A percentile compares a stretch with the other conserved stretches of the same genome.
These are phyloP conservation scores for Rhododendron henanense DNA, from an alignment of 148 eudicot genomes.

Conservation along the genomic window DNA sequence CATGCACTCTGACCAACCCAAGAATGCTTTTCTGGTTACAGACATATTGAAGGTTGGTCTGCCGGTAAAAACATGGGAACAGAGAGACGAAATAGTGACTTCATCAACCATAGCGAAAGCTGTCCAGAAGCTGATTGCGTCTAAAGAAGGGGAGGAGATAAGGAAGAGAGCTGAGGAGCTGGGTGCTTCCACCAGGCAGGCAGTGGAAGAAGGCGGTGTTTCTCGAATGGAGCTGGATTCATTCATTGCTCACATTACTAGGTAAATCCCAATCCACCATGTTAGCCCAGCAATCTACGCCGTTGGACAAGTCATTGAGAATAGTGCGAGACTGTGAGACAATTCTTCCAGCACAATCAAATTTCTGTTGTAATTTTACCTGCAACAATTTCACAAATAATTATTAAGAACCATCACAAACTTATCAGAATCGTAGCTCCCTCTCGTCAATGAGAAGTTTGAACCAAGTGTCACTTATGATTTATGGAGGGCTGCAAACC, in stretches of 20 bases:
- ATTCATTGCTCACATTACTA: constrained; percentile 19
- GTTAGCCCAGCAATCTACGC: not conserved
- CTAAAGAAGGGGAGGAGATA: constrained; percentile 14
- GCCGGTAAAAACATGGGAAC: not conserved
- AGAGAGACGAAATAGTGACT: not conserved
- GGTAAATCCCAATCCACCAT: not conserved
- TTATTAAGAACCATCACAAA: not conserved
- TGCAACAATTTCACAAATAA: not conserved
- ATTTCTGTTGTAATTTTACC: not conserved
- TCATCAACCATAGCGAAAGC: not conserved
- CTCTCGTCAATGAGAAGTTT: not conserved
- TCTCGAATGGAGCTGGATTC: constrained; percentile 17
- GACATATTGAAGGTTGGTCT: constrained; percentile 3
- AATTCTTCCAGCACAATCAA: not conserved
- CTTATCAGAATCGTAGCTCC: not conserved
- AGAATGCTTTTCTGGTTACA: not conserved
- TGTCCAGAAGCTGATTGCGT: constrained; percentile 5
- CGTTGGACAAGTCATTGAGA: not conserved
- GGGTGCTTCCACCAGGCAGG: not conserved
- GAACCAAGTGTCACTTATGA: not conserved
- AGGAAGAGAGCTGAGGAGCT: constrained; percentile 12
- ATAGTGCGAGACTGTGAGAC: not conserved
- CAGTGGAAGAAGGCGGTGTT: constrained; percentile 13
- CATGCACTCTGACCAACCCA: constrained; percentile 9
- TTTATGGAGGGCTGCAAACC: not conserved